A percentile compares a stretch with the other conserved stretches of the same genome.
phyloP scores from a whole-genome alignment of 352 stramenopile genomes.

The Globisporangium sylvaticum region DNA sequence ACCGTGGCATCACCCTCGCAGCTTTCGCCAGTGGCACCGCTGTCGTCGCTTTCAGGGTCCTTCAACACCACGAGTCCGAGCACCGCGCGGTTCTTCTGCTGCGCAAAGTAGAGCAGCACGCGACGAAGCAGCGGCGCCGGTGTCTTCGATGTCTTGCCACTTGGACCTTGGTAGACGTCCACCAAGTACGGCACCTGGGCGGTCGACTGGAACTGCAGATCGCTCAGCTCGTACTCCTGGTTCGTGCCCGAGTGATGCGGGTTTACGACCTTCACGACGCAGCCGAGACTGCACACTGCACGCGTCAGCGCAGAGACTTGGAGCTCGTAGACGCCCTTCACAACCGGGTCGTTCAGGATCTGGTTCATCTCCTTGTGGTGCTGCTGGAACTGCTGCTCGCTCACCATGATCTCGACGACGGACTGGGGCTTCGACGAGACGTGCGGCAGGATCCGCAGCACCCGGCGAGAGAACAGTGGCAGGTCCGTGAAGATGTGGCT shows the following conservation, averaged over 20 bases:
- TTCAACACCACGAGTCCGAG: slow-evolving; percentile 44
- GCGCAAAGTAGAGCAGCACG: slow-evolving; percentile 67
- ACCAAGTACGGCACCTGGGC: slow-evolving; percentile 61
- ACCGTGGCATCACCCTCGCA: slow-evolving; percentile 46
- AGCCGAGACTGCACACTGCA: slow-evolving; percentile 91
- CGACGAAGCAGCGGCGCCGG: slow-evolving; percentile 32
- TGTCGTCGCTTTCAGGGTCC: slow-evolving; percentile 28
- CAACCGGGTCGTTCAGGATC: slow-evolving; percentile 74
- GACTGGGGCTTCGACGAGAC: slow-evolving; percentile 47
- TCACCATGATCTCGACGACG: slow-evolving; percentile 65
- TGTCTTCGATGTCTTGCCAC: slow-evolving; percentile 12
- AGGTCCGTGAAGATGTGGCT: slow-evolving; percentile 71
- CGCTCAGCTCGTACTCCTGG: slow-evolving; percentile 59
- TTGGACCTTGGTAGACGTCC: slow-evolving; percentile 22
- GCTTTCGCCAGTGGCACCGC: neutral
- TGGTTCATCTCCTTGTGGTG: slow-evolving; percentile 73
- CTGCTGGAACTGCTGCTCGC: slow-evolving; percentile 66
- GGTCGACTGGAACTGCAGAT: slow-evolving; percentile 75
- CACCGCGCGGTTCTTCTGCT: slow-evolving; percentile 65
- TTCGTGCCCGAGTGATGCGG: slow-evolving; percentile 34
- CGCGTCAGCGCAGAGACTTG: slow-evolving; percentile 88
- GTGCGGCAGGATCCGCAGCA: slow-evolving; percentile 57
- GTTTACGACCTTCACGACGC: slow-evolving; percentile 61
- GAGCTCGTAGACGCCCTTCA: slow-evolving; percentile 93
- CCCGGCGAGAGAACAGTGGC: slow-evolving; percentile 42